Base-by-base conservation (phyloP, 345 rosid genomes). In the Boechera stricta region DNA sequence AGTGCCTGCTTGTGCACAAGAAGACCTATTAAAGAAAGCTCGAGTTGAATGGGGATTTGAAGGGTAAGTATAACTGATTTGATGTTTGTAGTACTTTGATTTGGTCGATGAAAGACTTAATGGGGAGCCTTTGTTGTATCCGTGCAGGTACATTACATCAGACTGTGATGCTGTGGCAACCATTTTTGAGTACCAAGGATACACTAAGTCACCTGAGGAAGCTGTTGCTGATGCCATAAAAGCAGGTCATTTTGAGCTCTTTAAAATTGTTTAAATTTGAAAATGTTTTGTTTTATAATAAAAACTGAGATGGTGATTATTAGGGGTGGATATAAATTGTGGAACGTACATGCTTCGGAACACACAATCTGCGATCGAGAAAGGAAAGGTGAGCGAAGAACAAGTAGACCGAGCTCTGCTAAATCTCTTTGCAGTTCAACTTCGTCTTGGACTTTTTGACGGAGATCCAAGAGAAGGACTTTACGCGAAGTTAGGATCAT, bases 121-220 rank as follows among this genome's bases (percentile, higher is more conserved):
- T 8, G 0, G 38, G 29, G 24, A 57, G 24, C 15, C 2, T 71
- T 80, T 71, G 74, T 69, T 57, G 59, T 65, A 48, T 47, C 29
- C 39, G 11, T 71, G 52, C 84, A 94, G 97, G 76, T 94, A 94
- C 74, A 90, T 94, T 49, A 86, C 93, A 74, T 89, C 98, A 49
- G 98, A 94, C 73, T 94, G 98, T 87, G 95, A 94, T 85, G 97
- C 97, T 38, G 97, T 94, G 69, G 97, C 87, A 77, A 94, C 98
- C 10, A 86, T 94, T 68, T 83, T 63, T 53, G 92, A 83, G 33
- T 90, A 82, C 84, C 98, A 94, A 77, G 83, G 87, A 59, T 92
- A 90, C 68, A 71, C 93, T 0, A 89, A 82, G 69, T 77, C 83
- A 35, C 63, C 87, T 3, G 97, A 80, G 60, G 97, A 94, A 56